Conservation (phyloP, 257 asterid species). For the Gentiana dahurica region DNA sequence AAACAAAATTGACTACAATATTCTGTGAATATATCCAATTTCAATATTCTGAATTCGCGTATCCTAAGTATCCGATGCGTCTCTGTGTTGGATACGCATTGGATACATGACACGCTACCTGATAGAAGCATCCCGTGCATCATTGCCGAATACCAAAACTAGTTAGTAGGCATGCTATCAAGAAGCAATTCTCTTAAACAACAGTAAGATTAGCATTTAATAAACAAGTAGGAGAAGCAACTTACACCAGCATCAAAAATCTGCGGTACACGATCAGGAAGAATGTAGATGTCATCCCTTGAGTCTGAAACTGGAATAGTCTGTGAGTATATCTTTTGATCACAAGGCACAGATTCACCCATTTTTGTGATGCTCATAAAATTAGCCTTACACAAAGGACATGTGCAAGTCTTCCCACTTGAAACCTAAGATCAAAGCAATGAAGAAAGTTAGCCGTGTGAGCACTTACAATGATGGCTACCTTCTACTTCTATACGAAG, state of each 20-base stretch:
- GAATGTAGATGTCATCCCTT: constrained; percentile 37
- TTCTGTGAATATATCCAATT: too few relatives aligned
- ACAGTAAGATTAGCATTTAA: not conserved
- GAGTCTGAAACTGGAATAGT: constrained; percentile 40
- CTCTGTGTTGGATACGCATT: too few relatives aligned
- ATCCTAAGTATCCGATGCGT: not conserved
- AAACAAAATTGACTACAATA: too few relatives aligned
- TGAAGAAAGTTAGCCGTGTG: not conserved
- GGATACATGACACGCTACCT: not conserved
- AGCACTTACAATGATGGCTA: not conserved
- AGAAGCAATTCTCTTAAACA: not conserved
- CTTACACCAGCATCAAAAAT: constrained; percentile 41
- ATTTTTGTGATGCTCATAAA: constrained; percentile 64
- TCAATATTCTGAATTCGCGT: not conserved
- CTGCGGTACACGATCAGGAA: constrained; percentile 34
- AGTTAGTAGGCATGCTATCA: not conserved
- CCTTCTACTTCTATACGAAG: not conserved
- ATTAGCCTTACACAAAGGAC: constrained; percentile 87
- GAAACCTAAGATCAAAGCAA: constrained; percentile 27
- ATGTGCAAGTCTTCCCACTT: constrained; percentile 43
- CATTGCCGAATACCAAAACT: not conserved
- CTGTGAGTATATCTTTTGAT: constrained; percentile 89
- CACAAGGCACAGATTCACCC: constrained; percentile 56
- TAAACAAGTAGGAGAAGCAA: not conserved
- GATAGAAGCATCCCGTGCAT: not conserved